Percentiles rank a stretch among this genome's conserved stretches.
These are phyloP conservation scores for Cercospora sp. DNA, from an alignment of 2,329 filamentous ascomycete genomes.

Conservation along the genomic window DNA sequence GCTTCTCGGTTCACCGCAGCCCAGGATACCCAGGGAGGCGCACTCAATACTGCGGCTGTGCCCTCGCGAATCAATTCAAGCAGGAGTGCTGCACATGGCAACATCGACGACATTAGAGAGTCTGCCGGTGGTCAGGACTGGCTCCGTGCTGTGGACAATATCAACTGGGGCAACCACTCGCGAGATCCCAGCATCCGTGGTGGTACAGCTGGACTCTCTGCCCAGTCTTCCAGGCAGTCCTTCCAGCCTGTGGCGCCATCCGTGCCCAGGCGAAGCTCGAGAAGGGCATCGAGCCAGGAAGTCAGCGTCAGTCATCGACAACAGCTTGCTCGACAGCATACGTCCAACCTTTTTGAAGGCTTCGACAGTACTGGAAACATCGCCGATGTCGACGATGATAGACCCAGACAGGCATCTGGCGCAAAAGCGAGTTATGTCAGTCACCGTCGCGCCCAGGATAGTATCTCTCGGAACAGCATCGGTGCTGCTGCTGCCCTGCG, in stretches of 20 bases:
- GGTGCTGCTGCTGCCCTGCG: constrained; percentile 33
- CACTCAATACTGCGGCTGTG: neutral
- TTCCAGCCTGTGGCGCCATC: constrained; percentile 22
- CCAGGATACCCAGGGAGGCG: neutral
- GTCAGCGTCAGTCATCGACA: constrained; percentile 9
- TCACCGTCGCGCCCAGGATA: constrained; percentile 35
- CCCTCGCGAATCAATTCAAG: constrained; percentile 10
- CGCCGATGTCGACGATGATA: constrained; percentile 10
- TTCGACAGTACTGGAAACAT: constrained; percentile 29
- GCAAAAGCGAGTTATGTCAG: constrained; percentile 20
- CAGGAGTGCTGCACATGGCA: constrained; percentile 8
- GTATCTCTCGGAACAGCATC: constrained; percentile 35
- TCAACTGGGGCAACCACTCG: constrained; percentile 31
- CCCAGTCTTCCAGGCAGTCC: constrained; percentile 1
- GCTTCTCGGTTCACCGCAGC: constrained; percentile 18
- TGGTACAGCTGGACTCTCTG: neutral
- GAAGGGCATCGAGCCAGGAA: constrained; percentile 29
- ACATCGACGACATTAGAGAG: constrained; percentile 14
- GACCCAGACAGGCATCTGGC: neutral
- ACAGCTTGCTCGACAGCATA: constrained; percentile 8
- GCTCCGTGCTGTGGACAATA: constrained; percentile 33
- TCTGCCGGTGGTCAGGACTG: constrained; percentile 27
- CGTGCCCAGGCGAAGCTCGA: constrained; percentile 31
- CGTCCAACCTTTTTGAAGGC: constrained; percentile 28
- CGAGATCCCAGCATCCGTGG: constrained; percentile 14